phyloP scores from a whole-genome alignment of 345 rosid species.

The Salix viminalis region DNA sequence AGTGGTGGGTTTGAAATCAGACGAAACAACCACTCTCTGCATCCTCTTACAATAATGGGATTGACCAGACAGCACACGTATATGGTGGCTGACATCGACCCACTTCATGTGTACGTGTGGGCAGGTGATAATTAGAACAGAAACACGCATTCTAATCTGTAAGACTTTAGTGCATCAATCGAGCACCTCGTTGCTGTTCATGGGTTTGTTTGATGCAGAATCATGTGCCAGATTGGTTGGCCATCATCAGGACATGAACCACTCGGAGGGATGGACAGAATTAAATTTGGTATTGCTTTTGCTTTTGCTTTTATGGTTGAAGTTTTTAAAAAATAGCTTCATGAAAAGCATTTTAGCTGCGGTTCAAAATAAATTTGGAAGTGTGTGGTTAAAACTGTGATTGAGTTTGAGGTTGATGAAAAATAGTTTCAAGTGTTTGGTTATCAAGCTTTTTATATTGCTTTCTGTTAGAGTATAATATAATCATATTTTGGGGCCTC shows the following conservation, averaged over 20 bases:
- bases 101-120: neutral
- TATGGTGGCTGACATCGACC: conserved; percentile 9
- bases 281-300: neutral
- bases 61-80: conserved; percentile 9
- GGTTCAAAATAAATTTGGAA: too few species aligned
- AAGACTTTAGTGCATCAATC: neutral
- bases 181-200: neutral
- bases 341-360: too few species aligned
- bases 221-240: neutral
- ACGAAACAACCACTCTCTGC: conserved; percentile 7
- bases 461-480: too few species aligned
- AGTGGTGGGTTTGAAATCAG: conserved; percentile 10
- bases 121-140: neutral
- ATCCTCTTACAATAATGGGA: conserved; percentile 20
- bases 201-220: too few species aligned
- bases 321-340: too few species aligned
- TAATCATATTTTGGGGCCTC: too few species aligned
- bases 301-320: too few species aligned
- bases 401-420: too few species aligned
- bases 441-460: too few species aligned
- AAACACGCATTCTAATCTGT: neutral
- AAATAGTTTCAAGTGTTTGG: too few species aligned
- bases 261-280: neutral
- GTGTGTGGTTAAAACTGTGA: too few species aligned
- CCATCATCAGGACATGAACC: neutral